These are phyloP conservation scores for Aspergillus sp. DNA, from an alignment of 2,329 filamentous ascomycete species.

Conservation along the genomic window DNA sequence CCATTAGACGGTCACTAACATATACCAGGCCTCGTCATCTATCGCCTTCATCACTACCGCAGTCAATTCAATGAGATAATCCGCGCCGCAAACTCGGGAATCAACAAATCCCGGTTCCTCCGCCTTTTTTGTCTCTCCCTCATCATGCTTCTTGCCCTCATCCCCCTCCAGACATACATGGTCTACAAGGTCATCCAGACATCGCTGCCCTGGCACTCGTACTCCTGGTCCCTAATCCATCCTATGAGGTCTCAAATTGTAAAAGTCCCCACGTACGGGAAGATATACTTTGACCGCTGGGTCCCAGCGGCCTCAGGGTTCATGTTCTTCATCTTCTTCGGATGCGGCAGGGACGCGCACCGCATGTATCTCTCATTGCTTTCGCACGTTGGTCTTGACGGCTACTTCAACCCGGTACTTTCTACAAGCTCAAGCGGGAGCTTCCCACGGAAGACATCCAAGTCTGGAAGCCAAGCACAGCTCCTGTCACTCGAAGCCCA, in stretches of 20 bases:
- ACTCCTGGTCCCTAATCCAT: slow-evolving; percentile 61
- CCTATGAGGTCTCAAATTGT: slow-evolving; percentile 53
- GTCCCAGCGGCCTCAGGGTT: slow-evolving; percentile 58
- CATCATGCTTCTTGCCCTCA: slow-evolving; percentile 58
- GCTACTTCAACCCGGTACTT: slow-evolving; percentile 34
- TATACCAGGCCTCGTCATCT: slow-evolving; percentile 59
- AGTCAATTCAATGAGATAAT: slow-evolving; percentile 62
- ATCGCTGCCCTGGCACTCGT: slow-evolving; percentile 45
- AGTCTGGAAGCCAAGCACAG: slow-evolving; percentile 34
- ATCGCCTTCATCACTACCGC: slow-evolving; percentile 65
- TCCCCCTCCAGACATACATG: slow-evolving; percentile 59
- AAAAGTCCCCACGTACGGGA: slow-evolving; percentile 51
- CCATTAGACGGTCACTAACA: background rate
- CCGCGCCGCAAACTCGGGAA: slow-evolving; percentile 53
- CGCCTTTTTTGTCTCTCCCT: slow-evolving; percentile 57
- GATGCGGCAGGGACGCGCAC: slow-evolving; percentile 64
- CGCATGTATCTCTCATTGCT: slow-evolving; percentile 57
- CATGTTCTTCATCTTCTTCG: slow-evolving; percentile 66
- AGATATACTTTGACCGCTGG: slow-evolving; percentile 61
- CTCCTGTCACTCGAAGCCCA: slow-evolving; percentile 31
- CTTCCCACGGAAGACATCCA: slow-evolving; percentile 21
- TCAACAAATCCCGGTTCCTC: slow-evolving; percentile 64
- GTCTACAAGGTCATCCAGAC: slow-evolving; percentile 50
- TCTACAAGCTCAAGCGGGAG: slow-evolving; percentile 20
- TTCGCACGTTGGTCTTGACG: slow-evolving; percentile 46